Base-by-base conservation (phyloP, 495 filamentous ascomycete species). In the Hamigera avellanea region DNA sequence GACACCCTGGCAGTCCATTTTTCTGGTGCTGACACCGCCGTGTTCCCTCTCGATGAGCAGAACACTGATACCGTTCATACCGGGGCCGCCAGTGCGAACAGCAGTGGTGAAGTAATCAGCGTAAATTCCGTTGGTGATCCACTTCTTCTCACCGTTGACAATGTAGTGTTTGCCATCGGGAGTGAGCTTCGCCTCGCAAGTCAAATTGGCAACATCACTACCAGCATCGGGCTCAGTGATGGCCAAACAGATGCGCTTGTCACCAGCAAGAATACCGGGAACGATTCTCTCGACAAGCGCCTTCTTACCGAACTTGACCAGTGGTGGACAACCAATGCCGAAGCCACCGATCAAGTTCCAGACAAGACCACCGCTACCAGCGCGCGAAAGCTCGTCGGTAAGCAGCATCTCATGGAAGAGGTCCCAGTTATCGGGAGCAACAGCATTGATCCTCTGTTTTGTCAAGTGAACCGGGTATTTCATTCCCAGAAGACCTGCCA, bases 81-180 rank as follows among this genome's bases (percentile, higher is more conserved):
- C 91, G 56, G 54, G 44, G 19, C 65, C 68, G 35, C 89, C 87
- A 1, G 91, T 98, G 39, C 91, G 84, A 23, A 98, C 91, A 28
- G 91, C 91, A 23, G 81, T 86, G 36, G 91, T 96, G 70, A 98
- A 98, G 65, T 95, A 98, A 56, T 98, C 91, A 39, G 70, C 73
- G 83, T 84, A 95, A 43, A 95, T 73, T 49, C 91, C 91, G 67
- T 98, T 96, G 52, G 89, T 95, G 61, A 98, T 98, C 91, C 91
- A 96, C 62, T 98, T 98, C 79, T 98, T 96, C 73, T 95, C 91
- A 28, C 91, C 91, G 54, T 96, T 98, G 60, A 98, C 91, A 41
- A 98, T 95, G 60, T 93, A 98, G 60, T 95, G 85, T 71, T 95
- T 98, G 52, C 91, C 91, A 53, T 95, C 89, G 46, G 85, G 76